Percentiles rank a stretch among this genome's conserved stretches.
These are phyloP conservation scores for Fusarium guadeloupense DNA, from an alignment of 2,329 filamentous ascomycete genomes.

Conservation along the genomic window DNA sequence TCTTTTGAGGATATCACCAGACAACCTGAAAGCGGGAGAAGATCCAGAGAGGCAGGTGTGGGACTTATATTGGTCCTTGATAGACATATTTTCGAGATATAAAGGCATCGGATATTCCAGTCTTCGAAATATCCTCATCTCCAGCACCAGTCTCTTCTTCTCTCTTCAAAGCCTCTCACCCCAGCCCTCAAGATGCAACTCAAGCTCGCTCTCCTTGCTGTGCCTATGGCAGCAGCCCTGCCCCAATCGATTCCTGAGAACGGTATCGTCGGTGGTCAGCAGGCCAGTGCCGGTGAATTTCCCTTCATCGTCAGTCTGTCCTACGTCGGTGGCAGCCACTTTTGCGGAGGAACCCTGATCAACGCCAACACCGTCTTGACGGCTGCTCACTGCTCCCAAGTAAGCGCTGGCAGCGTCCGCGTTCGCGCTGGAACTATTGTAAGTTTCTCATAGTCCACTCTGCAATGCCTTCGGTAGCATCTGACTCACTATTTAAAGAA, in stretches of 20 bases:
- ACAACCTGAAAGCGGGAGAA: too few species aligned
- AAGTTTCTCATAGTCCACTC: not conserved
- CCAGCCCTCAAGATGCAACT: not conserved
- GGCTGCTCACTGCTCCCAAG: slow-evolving; percentile 43
- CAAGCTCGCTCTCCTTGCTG: slow-evolving; percentile 5
- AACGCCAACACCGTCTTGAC: slow-evolving; percentile 45
- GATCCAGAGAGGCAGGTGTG: too few species aligned
- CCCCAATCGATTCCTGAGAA: not conserved
- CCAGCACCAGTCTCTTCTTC: not conserved
- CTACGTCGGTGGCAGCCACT: slow-evolving; percentile 27
- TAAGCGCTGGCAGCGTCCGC: slow-evolving; percentile 16
- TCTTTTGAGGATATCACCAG: too few species aligned
- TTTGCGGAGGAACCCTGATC: slow-evolving; percentile 43
- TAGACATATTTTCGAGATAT: too few species aligned
- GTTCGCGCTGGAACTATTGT: slow-evolving; percentile 43
- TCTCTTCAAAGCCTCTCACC: not conserved
- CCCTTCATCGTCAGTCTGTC: slow-evolving; percentile 44
- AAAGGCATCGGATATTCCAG: too few species aligned
- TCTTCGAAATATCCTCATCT: too few species aligned
- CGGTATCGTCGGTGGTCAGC: slow-evolving; percentile 37
- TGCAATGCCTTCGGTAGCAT: too few species aligned
- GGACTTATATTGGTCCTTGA: too few species aligned
- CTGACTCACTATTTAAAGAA: slow-evolving; percentile 13
- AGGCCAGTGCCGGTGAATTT: slow-evolving; percentile 42
- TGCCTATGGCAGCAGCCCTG: slow-evolving; percentile 6